Conservation (phyloP, 164 flowering plant species). For the Kingdonia uniflora region DNA sequence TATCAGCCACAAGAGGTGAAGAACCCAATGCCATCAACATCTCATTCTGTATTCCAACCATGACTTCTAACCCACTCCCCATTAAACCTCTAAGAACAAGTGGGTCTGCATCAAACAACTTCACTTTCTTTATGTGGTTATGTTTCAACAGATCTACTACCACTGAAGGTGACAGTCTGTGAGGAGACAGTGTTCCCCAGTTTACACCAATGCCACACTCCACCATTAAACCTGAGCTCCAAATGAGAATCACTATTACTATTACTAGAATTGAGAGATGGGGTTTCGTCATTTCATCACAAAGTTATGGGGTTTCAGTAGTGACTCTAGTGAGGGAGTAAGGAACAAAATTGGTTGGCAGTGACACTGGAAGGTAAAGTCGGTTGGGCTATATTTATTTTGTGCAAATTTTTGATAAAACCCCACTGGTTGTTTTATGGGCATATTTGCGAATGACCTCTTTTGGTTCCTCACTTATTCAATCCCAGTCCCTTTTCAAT, state of each 20-base stretch:
- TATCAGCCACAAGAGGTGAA: constrained; percentile 53
- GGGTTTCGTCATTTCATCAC: no score
- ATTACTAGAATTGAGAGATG: no score
- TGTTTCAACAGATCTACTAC: constrained; percentile 66
- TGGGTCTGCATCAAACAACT: constrained; percentile 81
- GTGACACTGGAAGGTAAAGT: no score
- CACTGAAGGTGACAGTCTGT: constrained; percentile 50
- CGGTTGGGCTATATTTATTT: no score
- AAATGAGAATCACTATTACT: constrained; percentile 6
- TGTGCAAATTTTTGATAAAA: no score
- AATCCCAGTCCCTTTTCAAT: no score
- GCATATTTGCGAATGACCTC: no score
- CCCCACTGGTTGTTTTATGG: no score
- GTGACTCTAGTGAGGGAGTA: no score
- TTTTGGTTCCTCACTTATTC: no score
- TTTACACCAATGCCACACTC: constrained; percentile 57
- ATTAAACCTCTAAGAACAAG: constrained; percentile 31
- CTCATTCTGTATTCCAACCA: constrained; percentile 92
- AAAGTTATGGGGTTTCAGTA: no score
- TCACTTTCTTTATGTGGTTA: constrained; percentile 66
- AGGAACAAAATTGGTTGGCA: no score
- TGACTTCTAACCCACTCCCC: constrained; percentile 74
- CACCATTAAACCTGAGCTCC: constrained; percentile 16
- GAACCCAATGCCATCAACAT: constrained; percentile 43
- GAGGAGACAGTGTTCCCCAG: constrained; percentile 75